Base-by-base conservation (phyloP, 805 yeast species). In the Monosporozyma servazzii region DNA sequence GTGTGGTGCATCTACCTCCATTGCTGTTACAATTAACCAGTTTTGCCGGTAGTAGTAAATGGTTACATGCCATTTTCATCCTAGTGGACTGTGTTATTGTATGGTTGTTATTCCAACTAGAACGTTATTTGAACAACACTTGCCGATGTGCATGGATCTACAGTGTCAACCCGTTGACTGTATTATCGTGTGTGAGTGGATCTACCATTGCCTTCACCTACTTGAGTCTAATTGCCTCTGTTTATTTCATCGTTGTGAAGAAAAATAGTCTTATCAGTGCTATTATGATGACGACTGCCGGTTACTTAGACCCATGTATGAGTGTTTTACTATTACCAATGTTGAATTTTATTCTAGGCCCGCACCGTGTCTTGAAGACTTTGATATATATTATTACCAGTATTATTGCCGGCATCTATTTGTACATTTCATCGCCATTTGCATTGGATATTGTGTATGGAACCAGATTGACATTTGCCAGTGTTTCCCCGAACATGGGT, bases 401-500 rank as follows among this genome's bases (percentile, higher is more conserved):
- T 57, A 75, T 68, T 57, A 58, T 66, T 11, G 4, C 25, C 15
- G 42, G 27, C 3, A 20, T 18, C 1, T 18, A 5, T 17, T 39
- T 41, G 15, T 41, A 41, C 7, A 20, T 5, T 21, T 3, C 23
- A 4, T 20, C n/a, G 1, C 44, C 44, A 5, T 41, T 41, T 29
- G 29, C 44, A 9, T 5, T 41, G 18, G n/a, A 20, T 20, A n/a
- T 21, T 20, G 44, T 41, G 29, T 45, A 84, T 61, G 81, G 84
- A 15, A 73, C 80, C 3, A 68, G 78, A 5, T 62, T 88, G 5
- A 71, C 72, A 23, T 83, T 87, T 59, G 75, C 75, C 39, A 90
- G 88, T 56, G 79, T 89, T 54, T 75, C 82, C 5, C 99, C 99
- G 27, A 93, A 93, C 68, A 67, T 93, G 57, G 99, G 99, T 0